Base-by-base conservation (phyloP, 139 green algal genomes). In the Picocystis salinarum region DNA sequence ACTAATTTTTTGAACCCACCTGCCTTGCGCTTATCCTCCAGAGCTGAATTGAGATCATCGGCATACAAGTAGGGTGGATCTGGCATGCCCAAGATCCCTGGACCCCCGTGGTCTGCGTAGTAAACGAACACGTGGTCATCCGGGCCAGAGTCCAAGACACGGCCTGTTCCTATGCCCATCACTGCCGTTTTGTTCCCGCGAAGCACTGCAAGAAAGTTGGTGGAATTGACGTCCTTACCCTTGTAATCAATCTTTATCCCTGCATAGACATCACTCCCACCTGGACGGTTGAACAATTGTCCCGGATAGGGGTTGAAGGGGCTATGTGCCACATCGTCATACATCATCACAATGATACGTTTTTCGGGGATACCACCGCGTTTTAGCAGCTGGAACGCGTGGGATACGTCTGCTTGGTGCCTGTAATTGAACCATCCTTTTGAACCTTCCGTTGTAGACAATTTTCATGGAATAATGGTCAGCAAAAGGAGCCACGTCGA, bases 401-500 rank as follows among this genome's bases (percentile, higher is more conserved):
- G 71, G 20, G 44, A 68, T 0, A 86, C 75, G 20, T 85, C 75
- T 2, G 75, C 64, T 31, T 91, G 79, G 53, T 93, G 84, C 4
- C 84, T 57, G 50, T 94, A 94, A 52, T 95, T 95, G 28, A 71
- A 69, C 42, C 58, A 90, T n/a, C n/a, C n/a, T n/a, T n/a, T n/a
- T n/a, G n/a, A n/a, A n/a, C n/a, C n/a, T n/a, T n/a, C n/a, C n/a
- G n/a, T n/a, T n/a, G n/a, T n/a, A n/a, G n/a, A n/a, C n/a, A n/a
- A n/a, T n/a, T n/a, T n/a, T n/a, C n/a, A n/a, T n/a, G n/a, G n/a
- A n/a, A n/a, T n/a, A n/a, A n/a, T n/a, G n/a, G n/a, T n/a, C n/a
- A n/a, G n/a, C n/a, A n/a, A n/a, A n/a, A n/a, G 10, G 31, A 13
- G 31, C 31, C 31, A 15, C 31, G 31, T 15, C 31, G 15, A 13